Evolutionary conservation across 1,284 basidiomycete species (phyloP).

Genomic region (Sporisorium scitamineum): DNA sequence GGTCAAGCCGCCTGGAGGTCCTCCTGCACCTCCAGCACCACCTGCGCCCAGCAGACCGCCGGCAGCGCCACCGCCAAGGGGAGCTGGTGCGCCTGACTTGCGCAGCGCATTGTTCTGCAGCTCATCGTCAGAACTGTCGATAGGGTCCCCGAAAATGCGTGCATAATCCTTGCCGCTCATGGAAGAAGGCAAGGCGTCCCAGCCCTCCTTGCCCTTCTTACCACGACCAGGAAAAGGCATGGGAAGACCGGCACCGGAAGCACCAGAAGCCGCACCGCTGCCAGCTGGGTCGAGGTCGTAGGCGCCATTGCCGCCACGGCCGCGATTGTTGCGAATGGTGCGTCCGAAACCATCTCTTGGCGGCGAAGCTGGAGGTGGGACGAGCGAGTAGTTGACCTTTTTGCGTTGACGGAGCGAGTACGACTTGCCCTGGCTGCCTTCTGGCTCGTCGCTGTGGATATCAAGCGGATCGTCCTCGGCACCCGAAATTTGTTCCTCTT

Average conservation of each 20-base stretch:
- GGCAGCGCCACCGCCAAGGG: constrained; percentile 33
- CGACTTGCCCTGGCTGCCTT: constrained; percentile 51
- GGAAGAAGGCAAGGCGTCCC: constrained; percentile 58
- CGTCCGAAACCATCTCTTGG: constrained; percentile 63
- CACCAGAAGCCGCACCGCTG: constrained; percentile 18
- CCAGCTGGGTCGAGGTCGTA: constrained; percentile 39
- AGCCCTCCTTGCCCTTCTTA: constrained; percentile 58
- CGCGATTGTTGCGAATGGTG: constrained; percentile 39
- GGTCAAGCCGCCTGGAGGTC: constrained; percentile 45
- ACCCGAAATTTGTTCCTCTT: constrained; percentile 40
- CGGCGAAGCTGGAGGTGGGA: constrained; percentile 58
- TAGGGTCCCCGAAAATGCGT: constrained; percentile 60
- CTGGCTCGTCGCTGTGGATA: constrained; percentile 54
- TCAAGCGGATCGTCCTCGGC: constrained; percentile 53
- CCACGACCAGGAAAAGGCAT: constrained; percentile 50
- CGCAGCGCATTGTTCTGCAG: constrained; percentile 46
- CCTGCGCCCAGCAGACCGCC: constrained; percentile 56
- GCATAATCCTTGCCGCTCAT: constrained; percentile 67
- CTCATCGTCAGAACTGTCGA: constrained; percentile 67
- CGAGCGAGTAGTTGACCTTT: constrained; percentile 66
- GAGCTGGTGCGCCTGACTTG: constrained; percentile 44
- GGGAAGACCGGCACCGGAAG: constrained; percentile 27
- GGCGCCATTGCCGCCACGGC: constrained; percentile 27
- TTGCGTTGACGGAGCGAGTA: constrained; percentile 66
- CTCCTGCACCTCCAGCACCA: constrained; percentile 41